Conservation (phyloP, 1,284 basidiomycete genomes). For the Cryptococcus sp. region DNA sequence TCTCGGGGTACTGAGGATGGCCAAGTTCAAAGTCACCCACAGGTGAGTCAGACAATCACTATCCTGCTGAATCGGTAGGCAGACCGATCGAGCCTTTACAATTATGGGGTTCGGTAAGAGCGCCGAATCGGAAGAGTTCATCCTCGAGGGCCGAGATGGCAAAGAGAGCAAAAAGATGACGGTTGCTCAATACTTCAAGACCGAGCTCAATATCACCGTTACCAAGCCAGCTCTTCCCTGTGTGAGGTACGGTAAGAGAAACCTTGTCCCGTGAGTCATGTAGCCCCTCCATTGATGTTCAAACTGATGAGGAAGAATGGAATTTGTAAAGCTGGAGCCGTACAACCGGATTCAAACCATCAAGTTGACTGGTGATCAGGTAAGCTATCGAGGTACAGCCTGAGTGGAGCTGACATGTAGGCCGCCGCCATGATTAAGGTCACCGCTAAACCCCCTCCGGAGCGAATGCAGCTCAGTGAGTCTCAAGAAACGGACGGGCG, state of each 20-base stretch:
- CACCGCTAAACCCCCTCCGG: slow-evolving; percentile 43
- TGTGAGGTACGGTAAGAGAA: slow-evolving; percentile 41
- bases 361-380: slow-evolving; percentile 30
- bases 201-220: slow-evolving; percentile 38
- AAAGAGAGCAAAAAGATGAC: slow-evolving; percentile 27
- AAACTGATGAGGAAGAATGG: too few species aligned
- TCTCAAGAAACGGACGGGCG: too few species aligned
- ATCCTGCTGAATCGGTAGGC: slow-evolving; percentile 11
- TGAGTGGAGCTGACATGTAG: too few species aligned
- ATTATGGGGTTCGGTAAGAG: slow-evolving; percentile 33
- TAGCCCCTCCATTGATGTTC: not conserved
- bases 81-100: slow-evolving; percentile 29
- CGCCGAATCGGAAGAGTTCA: slow-evolving; percentile 33
- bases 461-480: slow-evolving; percentile 34
- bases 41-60: slow-evolving; percentile 15
- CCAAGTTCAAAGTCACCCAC: slow-evolving; percentile 42
- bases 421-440: slow-evolving; percentile 43
- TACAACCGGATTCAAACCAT: slow-evolving; percentile 41
- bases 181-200: slow-evolving; percentile 45
- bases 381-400: too few species aligned
- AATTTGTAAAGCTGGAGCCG: slow-evolving; percentile 38
- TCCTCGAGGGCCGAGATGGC: slow-evolving; percentile 36
- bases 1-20: slow-evolving; percentile 35
- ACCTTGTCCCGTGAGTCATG: slow-evolving; percentile 40
- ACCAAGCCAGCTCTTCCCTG: slow-evolving; percentile 42